Evolutionary conservation across 2,329 filamentous ascomycete species (phyloP).

Genomic region (Aschersonia sp.): DNA sequence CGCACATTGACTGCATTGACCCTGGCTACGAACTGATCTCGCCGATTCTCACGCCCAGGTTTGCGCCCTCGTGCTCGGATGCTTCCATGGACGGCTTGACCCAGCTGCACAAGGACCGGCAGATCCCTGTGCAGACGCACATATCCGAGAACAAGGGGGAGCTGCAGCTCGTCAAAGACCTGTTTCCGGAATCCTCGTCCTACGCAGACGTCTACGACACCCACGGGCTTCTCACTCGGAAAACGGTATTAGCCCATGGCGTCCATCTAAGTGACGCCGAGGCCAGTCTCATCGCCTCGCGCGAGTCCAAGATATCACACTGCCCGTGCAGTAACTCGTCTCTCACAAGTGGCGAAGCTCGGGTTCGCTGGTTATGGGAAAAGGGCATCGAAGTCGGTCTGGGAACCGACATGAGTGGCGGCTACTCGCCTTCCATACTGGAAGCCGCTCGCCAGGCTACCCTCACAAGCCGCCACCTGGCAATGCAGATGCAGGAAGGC

Average conservation of each 20-base stretch:
- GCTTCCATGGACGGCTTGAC: conserved; percentile 51
- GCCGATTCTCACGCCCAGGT: conserved; percentile 67
- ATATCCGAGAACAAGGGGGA: conserved; percentile 72
- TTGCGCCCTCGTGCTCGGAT: conserved; percentile 46
- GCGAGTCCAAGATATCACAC: conserved; percentile 58
- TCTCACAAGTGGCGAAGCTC: conserved; percentile 64
- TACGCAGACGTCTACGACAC: conserved; percentile 74
- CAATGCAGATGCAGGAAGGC: conserved; percentile 30
- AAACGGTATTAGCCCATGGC: conserved; percentile 75
- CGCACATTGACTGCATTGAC: conserved; percentile 54
- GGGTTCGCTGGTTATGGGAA: conserved; percentile 60
- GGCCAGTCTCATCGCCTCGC: conserved; percentile 42
- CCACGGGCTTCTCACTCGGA: conserved; percentile 50
- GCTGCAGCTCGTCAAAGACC: conserved; percentile 49
- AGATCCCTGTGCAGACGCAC: conserved; percentile 72
- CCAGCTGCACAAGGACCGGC: conserved; percentile 43
- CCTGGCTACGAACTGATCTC: conserved; percentile 48
- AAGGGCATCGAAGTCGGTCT: conserved; percentile 67
- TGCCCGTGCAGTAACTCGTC: conserved; percentile 80
- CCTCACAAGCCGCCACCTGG: conserved; percentile 60
- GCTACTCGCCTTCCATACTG: conserved; percentile 68
- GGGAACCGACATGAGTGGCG: conserved; percentile 83
- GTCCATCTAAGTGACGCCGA: conserved; percentile 61
- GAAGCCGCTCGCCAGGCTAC: conserved; percentile 72
- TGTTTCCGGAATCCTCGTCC: conserved; percentile 49